Base-by-base conservation (phyloP, 2,329 filamentous ascomycete species). In the Colletotrichum noveboracense region DNA sequence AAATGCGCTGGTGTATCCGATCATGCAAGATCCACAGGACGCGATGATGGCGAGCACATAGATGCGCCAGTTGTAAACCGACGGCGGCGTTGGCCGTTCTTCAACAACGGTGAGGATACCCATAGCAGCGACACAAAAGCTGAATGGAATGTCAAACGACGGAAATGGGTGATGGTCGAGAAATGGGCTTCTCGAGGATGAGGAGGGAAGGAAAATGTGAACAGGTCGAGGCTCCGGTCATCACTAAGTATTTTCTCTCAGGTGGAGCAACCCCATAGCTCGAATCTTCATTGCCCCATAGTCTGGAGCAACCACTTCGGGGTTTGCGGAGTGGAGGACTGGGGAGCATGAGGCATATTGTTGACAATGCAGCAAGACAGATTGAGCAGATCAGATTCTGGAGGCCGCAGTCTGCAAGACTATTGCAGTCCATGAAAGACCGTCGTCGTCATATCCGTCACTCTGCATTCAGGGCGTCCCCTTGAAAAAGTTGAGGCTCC, bases 1-100 rank as follows among this genome's bases (percentile, higher is more conserved):
- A 83, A 94, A 94, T 64, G 92, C 91, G 72, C 87, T 89, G 77
- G 80, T 81, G 66, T 84, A 84, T n/a, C 83, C 85, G 70, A 86
- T 85, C 84, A 85, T 86, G 60, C 83, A 81, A n/a, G 85, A 84
- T 28, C 83, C 83, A 70, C 83, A 84, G 26, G 83, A 83, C n/a
- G 84, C 83, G 13, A 85, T 80, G 2, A 80, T 72, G 7, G 84
- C 83, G 60, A 82, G 80, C 12, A 79, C 78, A 68, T 85, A 86
- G 58, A 81, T 74, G 8, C 80, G 77, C 79, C 79, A 81, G 71
- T 86, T 86, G 80, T 86, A 86, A 58, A 86, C 84, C 32, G 79
- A 78, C 5, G 78, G 67, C n/a, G 84, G 84, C 76, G 84, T 85
- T 48, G 84, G 81, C 79, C 83, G 72, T 56, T 85, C 83, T 76